Base-by-base conservation (phyloP, 352 stramenopile species). In the Phytophthora pini region DNA sequence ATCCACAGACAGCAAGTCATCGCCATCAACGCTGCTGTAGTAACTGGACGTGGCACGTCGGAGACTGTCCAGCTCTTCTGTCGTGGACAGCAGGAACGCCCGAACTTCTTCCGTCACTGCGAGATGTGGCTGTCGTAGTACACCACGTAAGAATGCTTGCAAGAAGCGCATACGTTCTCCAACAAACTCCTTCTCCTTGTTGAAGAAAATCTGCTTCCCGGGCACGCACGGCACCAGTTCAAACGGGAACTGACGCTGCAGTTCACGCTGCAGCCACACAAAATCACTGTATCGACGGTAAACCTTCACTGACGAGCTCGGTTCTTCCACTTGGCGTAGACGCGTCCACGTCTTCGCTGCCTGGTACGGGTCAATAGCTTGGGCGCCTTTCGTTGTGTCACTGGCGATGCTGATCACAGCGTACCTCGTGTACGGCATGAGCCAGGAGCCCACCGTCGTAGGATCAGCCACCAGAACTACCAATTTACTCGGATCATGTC, bases 221-320 rank as follows among this genome's bases (percentile, higher is more conserved):
- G 87, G 87, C 17, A 95, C 71, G 15, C 75, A 88, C 20, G 87
- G 87, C 11, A 95, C 83, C 31, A 95, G 67, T 24, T 91, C 77
- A 47, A 88, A 90, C 17, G 87, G 87, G 43, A 89, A 93, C n/a
- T 81, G 67, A 40, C 76, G 78, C 40, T 79, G 70, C 10, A 95
- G 58, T 51, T 90, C 80, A 13, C 76, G 69, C 55, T 93, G 83
- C 36, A 95, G 74, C 87, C 87, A 95, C 48, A 93, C 72, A 79
- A 95, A 95, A 68, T 95, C 87, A 56, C 84, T 93, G 76, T 93
- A 95, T 5, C 87, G 84, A 17, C 87, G 84, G 53, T 95, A 95
- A 4, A 95, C 87, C 39, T 91, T 91, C 38, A 95, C 87, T 2
- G 80, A 93, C 2, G 84, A 86, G 57, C 79, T 88, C 0, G 80